Evolutionary conservation across 208 protist genomes (phyloP), one percentile per base, ranked within the genome.

Genomic region (Acanthamoeba culbertsoni): DNA sequence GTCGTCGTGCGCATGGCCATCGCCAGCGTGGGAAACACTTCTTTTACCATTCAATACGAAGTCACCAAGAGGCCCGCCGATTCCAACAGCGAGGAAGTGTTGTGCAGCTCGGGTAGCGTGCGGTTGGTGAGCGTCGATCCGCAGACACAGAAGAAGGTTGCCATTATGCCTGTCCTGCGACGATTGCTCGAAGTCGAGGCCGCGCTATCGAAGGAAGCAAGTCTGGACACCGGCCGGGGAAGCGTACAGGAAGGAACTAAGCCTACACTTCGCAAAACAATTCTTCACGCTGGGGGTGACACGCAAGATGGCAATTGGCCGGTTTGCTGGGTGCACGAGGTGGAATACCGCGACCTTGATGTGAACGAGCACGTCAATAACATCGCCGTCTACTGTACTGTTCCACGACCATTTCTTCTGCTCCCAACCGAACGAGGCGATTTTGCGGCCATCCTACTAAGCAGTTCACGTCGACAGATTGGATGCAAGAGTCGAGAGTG

Each of bases 401-500:
- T 46, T 28, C 10, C 59, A 8, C 28, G 31, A 14, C 8, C 14
- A n/a, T 8, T 3, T 7, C 4, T 6, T 31, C 65, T 75, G 65
- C 6, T 63, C 23, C 55, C 7, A 42, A 20, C 37, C 51, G 43
- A 4, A 0, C 7, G 40, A 23, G 37, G 35, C n/a, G 40, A 45
- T 82, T 14, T 53, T 0, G 40, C 71, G 62, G 0, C 1, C 0
- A 1, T 0, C n/a, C 18, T 20, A 10, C 16, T 63, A 28, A n/a
- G n/a, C 23, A 31, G 7, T 14, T 63, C n/a, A 33, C 2, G 40
- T 23, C 6, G 43, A n/a, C 40, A 82, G 71, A 82, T 23, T 82
- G 71, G 71, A 82, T 82, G 71, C 71, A 82, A 51, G 71, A 82
- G 71, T 18, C 71, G 43, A 45, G 71, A 28, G 71, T 82, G 23